These are phyloP conservation scores for Arthrinium phaeospermum DNA, from an alignment of 2,329 filamentous ascomycete species.

Conservation along the genomic window DNA sequence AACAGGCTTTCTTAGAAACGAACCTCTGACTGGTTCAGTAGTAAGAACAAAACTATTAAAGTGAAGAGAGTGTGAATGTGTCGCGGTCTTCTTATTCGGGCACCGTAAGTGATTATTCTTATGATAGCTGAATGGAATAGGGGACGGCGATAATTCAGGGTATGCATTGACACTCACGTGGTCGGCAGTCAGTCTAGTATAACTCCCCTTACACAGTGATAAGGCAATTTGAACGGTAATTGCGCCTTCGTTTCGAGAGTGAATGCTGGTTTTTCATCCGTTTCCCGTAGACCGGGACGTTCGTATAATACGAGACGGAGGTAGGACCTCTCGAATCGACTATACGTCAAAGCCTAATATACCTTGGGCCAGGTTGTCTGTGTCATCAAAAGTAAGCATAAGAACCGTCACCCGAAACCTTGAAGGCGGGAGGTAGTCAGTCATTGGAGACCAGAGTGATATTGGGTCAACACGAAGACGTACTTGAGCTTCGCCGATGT, in stretches of 20 bases:
- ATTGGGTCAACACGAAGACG: not conserved
- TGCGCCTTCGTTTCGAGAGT: not conserved
- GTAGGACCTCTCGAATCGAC: not conserved
- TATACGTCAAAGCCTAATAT: not conserved
- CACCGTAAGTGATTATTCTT: not conserved
- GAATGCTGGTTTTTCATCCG: not conserved
- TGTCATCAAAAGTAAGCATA: not conserved
- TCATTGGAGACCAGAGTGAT: not conserved
- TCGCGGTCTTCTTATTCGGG: not conserved
- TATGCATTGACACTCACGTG: not conserved
- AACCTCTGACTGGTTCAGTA: not conserved
- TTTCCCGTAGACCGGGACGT: not conserved
- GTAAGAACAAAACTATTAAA: not conserved
- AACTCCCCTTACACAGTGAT: not conserved
- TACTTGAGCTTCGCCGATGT: not conserved
- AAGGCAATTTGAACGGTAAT: not conserved
- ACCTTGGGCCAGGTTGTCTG: not conserved
- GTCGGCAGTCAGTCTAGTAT: not conserved
- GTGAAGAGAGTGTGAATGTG: not conserved
- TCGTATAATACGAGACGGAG: not conserved
- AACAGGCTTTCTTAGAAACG: not conserved
- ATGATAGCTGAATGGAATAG: not conserved
- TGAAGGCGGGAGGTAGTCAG: too few relatives aligned
- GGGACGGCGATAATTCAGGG: not conserved
- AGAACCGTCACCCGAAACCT: not conserved